Evolutionary conservation across 495 filamentous ascomycete species (phyloP).

Genomic region (Daldinia caldariorum): DNA sequence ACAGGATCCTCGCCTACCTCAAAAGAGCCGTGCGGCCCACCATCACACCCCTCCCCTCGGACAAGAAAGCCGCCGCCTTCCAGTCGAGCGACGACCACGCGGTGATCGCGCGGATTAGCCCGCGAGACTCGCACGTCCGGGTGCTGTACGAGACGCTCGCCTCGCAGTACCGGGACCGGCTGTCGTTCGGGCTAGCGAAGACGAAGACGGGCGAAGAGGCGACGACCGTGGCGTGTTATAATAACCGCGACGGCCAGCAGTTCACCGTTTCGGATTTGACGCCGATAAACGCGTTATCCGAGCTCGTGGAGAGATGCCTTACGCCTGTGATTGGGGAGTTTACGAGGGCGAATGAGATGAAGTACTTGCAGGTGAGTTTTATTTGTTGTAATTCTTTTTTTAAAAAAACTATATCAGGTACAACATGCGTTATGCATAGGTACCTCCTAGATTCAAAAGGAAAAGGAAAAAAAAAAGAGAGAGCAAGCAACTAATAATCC

Average conservation of each 20-base stretch:
- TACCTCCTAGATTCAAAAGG: too few relatives aligned
- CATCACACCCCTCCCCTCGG: slow-evolving; percentile 43
- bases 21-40: slow-evolving; percentile 50
- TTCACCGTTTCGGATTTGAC: slow-evolving; percentile 47
- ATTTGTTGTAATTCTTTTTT: too few relatives aligned
- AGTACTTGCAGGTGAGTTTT: slow-evolving; percentile 49
- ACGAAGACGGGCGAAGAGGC: slow-evolving; percentile 17
- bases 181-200: slow-evolving; percentile 54
- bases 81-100: slow-evolving; percentile 54
- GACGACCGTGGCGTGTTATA: slow-evolving; percentile 53
- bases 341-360: slow-evolving; percentile 55
- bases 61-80: slow-evolving; percentile 47
- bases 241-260: slow-evolving; percentile 52
- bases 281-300: slow-evolving; percentile 46
- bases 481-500: too few relatives aligned
- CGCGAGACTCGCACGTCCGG: slow-evolving; percentile 36
- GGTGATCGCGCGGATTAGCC: slow-evolving; percentile 52
- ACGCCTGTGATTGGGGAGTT: slow-evolving; percentile 56
- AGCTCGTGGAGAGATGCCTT: slow-evolving; percentile 51
- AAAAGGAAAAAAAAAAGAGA: too few relatives aligned
- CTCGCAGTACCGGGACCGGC: slow-evolving; percentile 49
- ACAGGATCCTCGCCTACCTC: slow-evolving; percentile 55
- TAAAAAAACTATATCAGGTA: too few relatives aligned
- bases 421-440: too few relatives aligned
- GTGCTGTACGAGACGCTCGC: slow-evolving; percentile 46